A percentile compares a stretch with the other conserved stretches of the same genome.
Evolutionary conservation across 352 stramenopile species (phyloP).

Genomic region (Phytophthora citrophthora): DNA sequence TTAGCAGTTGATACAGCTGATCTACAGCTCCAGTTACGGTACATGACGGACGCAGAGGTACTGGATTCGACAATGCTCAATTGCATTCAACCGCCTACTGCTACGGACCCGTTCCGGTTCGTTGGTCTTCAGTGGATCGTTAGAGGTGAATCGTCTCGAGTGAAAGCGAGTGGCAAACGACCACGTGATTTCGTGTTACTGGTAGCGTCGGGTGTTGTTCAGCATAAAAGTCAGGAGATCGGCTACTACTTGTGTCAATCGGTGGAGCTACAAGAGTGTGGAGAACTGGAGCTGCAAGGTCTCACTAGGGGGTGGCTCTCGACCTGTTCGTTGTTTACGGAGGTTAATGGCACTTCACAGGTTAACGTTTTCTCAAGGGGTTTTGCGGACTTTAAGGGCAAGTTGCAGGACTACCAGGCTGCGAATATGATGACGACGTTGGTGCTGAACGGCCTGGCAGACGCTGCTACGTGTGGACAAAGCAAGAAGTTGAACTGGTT

Average conservation of each 20-base stretch:
- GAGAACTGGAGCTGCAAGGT: conserved; percentile 8
- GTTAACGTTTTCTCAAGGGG: conserved; percentile 33
- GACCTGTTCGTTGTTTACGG: conserved; percentile 36
- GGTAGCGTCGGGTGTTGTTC: conserved; percentile 34
- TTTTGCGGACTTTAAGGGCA: conserved; percentile 32
- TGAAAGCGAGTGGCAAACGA: conserved; percentile 20
- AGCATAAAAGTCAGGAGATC: conserved; percentile 21
- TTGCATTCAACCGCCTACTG: conserved; percentile 23
- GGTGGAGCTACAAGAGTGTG: conserved; percentile 19
- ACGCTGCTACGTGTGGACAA: conserved; percentile 55
- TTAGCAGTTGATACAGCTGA: conserved; percentile 31
- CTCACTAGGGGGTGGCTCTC: conserved; percentile 33
- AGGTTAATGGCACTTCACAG: conserved; percentile 2
- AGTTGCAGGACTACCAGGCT: conserved; percentile 38
- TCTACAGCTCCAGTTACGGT: conserved; percentile 37
- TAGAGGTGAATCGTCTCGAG: conserved; percentile 19
- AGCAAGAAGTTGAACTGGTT: conserved; percentile 66
- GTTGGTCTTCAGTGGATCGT: conserved; percentile 43
- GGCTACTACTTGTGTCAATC: conserved; percentile 36
- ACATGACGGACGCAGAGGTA: conserved; percentile 35
- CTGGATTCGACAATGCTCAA: conserved; percentile 36
- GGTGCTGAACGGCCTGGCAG: conserved; percentile 28
- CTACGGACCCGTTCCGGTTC: conserved; percentile 36
- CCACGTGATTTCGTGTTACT: conserved; percentile 45
- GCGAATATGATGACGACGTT: conserved; percentile 27